Conservation (phyloP, 2,329 filamentous ascomycete genomes). For the Calonectria crousiana region DNA sequence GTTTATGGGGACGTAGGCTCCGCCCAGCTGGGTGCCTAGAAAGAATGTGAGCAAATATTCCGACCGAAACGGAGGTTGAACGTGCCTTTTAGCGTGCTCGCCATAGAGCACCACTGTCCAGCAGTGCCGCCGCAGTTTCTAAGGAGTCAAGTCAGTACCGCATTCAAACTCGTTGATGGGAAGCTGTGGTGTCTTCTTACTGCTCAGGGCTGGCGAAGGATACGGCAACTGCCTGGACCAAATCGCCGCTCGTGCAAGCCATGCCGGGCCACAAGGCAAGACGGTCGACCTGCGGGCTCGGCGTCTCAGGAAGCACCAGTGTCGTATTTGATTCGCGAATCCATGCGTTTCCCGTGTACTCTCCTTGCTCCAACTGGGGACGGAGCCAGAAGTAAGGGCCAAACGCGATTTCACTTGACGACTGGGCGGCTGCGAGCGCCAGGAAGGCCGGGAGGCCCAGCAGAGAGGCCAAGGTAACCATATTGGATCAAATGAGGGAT, state of each 20-base stretch:
- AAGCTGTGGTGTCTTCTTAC: not conserved
- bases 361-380: not conserved
- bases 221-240: not conserved
- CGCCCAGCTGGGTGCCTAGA: not conserved
- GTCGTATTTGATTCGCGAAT: not conserved
- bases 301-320: not conserved
- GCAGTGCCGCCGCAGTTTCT: not conserved
- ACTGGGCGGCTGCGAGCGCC: not conserved
- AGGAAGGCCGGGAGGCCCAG: not conserved
- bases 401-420: not conserved
- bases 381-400: conserved; percentile 1
- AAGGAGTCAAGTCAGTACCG: not conserved
- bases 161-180: too few relatives aligned
- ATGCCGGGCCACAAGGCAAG: not conserved
- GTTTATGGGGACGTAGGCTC: not conserved
- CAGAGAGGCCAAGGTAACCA: not conserved
- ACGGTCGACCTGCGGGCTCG: not conserved
- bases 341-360: not conserved
- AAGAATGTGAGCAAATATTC: not conserved
- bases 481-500: not conserved
- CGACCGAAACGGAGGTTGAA: too few relatives aligned
- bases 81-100: not conserved
- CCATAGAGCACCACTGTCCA: not conserved
- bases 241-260: not conserved
- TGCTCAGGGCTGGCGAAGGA: not conserved